phyloP scores from a whole-genome alignment of 73 alveolate species.

The Diophrys sp. region DNA sequence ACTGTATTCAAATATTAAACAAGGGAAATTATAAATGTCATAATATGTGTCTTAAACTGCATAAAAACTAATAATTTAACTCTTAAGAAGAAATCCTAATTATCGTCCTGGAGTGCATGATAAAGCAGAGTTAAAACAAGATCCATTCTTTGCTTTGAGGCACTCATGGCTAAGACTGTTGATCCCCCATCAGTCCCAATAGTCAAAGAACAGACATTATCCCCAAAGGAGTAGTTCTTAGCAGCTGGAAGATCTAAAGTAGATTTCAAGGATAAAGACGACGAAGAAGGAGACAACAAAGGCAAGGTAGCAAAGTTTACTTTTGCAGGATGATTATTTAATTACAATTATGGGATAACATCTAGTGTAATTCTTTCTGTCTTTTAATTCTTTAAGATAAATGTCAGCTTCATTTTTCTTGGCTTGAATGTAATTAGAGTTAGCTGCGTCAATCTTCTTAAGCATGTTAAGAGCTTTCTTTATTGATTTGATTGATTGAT shows the following conservation, averaged over 20 bases:
- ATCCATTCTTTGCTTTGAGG: constrained; percentile 79
- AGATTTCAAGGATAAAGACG: constrained; percentile 40
- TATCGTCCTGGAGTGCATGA: constrained; percentile 39
- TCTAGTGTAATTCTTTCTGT: constrained; percentile 94
- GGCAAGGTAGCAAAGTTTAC: constrained; percentile 4
- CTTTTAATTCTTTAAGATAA: constrained; percentile 87
- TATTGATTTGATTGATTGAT: no score
- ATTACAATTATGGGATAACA: constrained; percentile 88
- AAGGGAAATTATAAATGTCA: constrained; percentile 67
- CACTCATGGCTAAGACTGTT: constrained; percentile 39
- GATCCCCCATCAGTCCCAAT: constrained; percentile 37
- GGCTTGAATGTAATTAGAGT: constrained; percentile 84
- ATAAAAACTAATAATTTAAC: constrained; percentile 43
- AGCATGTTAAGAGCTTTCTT: constrained; percentile 69
- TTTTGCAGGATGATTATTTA: constrained; percentile 72
- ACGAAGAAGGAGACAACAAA: not conserved
- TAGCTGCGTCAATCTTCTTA: constrained; percentile 85
- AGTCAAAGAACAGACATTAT: constrained; percentile 35
- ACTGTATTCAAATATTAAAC: constrained; percentile 61
- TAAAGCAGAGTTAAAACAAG: constrained; percentile 60
- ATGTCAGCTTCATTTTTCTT: constrained; percentile 92
- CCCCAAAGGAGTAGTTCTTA: constrained; percentile 37
- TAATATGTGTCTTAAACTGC: constrained; percentile 60
- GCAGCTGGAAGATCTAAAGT: not conserved
- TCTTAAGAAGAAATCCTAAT: constrained; percentile 65